Base-by-base conservation (phyloP, 192 early-diverging fungal genomes). In the Spizellomyces sp. region DNA sequence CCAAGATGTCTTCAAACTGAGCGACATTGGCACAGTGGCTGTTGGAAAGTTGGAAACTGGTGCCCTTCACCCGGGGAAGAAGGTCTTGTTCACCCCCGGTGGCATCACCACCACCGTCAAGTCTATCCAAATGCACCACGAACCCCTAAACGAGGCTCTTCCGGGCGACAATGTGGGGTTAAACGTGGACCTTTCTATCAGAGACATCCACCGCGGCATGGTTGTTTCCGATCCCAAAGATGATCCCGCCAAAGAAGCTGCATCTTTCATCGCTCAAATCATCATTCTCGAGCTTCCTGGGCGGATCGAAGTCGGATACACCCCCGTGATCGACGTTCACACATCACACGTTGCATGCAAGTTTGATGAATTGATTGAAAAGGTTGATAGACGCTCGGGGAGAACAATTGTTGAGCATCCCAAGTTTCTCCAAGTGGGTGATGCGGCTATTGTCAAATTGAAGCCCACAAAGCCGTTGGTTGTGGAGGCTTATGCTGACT, bases 91-190 rank as follows among this genome's bases (percentile, higher is more conserved):
- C 77, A 92, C 93, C 60, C 94, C 94, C 61, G 79, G 85, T 72
- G 87, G 27, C 27, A 36, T 36, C 27, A 84, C 82, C 86, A 93
- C 67, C 84, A 89, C 78, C 92, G 93, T 86, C 93, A 95, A 82
- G 94, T 95, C 84, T 92, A 93, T 86, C 94, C 94, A 86, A 97
- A 36, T 95, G 94, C 95, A 96, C 86, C 94, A 95, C 89, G 92
- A 96, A 81, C 79, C 87, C 73, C 88, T 95, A 36, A 36, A 36
- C 27, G 27, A 36, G 27, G 27, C 27, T 36, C 27, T 74, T 70
- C 75, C 66, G 88, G 95, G 84, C 91, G 91, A 56, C n/a, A 22
- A 56, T 56, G 7, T 92, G 70, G 96, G 97, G 81, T 48, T 46
- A 47, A 69, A 45, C 19, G n/a, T 22, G 22, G 54, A n/a, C 83